Percentiles rank a stretch among this genome's conserved stretches.
These are phyloP conservation scores for Arctostaphylos glauca DNA, from an alignment of 148 eudicot species.

Conservation along the genomic window DNA sequence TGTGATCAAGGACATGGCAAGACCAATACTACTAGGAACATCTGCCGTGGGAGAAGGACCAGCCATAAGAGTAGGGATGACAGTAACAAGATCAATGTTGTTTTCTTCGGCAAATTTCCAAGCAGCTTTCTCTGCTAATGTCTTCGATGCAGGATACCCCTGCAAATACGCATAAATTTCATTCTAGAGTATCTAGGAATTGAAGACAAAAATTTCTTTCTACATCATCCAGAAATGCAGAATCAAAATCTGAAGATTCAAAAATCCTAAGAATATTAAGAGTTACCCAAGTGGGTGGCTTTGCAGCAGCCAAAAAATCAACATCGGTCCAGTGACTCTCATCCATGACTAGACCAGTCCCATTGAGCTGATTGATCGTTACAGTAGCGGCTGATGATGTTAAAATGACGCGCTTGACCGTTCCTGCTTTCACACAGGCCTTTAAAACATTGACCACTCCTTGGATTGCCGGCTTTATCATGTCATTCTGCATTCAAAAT, in stretches of 20 bases:
- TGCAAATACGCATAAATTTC: constrained; percentile 15
- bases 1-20: constrained; percentile 56
- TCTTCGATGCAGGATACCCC: constrained; percentile 67
- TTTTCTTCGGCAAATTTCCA: constrained; percentile 65
- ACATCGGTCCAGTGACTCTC: constrained; percentile 65
- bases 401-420: constrained; percentile 57
- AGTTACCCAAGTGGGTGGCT: constrained; percentile 69
- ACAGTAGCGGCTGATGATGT: constrained; percentile 77
- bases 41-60: constrained; percentile 55
- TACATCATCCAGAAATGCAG: not conserved
- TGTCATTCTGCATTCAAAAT: constrained; percentile 47
- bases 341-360: constrained; percentile 45
- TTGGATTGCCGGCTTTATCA: constrained; percentile 64
- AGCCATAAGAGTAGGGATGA: constrained; percentile 55
- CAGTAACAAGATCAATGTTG: constrained; percentile 56
- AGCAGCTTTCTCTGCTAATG: constrained; percentile 57
- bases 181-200: not conserved
- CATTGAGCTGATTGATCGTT: constrained; percentile 42
- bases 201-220: not conserved
- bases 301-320: constrained; percentile 44
- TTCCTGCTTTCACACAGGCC: constrained; percentile 46
- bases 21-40: constrained; percentile 45
- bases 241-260: not conserved
- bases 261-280: not conserved
- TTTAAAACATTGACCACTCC: constrained; percentile 53